phyloP scores from a whole-genome alignment of 1,284 basidiomycete species.

The Erythrobasidium hasegawianum region DNA sequence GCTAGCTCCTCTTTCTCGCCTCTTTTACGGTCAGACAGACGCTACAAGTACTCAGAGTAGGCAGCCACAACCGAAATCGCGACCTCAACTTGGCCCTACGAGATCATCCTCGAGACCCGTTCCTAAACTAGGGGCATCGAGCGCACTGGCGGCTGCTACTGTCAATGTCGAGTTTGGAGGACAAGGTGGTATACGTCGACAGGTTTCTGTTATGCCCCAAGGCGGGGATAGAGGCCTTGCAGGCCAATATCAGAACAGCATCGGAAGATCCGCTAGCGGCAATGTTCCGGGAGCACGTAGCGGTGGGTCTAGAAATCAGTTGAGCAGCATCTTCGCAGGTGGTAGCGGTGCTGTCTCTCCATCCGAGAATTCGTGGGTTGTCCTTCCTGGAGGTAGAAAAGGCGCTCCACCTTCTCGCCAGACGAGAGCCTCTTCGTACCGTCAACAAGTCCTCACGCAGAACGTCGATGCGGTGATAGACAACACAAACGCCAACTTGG shows the following conservation, averaged over 20 bases:
- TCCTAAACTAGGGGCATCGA: slow-evolving; percentile 72
- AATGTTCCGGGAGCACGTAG: neutral
- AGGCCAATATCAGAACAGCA: slow-evolving; percentile 12
- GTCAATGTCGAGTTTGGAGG: slow-evolving; percentile 91
- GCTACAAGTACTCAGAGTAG: slow-evolving; percentile 1
- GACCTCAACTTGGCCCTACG: neutral
- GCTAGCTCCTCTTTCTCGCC: slow-evolving; percentile 69
- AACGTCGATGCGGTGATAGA: slow-evolving; percentile 76
- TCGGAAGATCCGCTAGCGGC: slow-evolving; percentile 8
- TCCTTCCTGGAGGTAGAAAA: slow-evolving; percentile 3
- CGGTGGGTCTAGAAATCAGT: slow-evolving; percentile 26
- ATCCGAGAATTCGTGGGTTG: slow-evolving; percentile 29
- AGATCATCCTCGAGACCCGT: slow-evolving; percentile 50
- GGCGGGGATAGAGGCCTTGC: slow-evolving; percentile 13
- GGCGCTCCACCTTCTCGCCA: neutral
- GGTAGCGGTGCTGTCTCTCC: slow-evolving; percentile 7
- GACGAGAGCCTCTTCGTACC: slow-evolving; percentile 30
- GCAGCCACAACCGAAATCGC: neutral
- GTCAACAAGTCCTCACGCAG: slow-evolving; percentile 54
- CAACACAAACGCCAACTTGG: slow-evolving; percentile 48
- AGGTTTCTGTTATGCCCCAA: slow-evolving; percentile 32
- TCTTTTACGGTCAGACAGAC: slow-evolving; percentile 53
- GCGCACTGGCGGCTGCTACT: slow-evolving; percentile 79
- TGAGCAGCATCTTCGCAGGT: slow-evolving; percentile 44
- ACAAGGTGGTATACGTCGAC: slow-evolving; percentile 52